These are phyloP conservation scores for Balakata baccata DNA, from an alignment of 345 rosid species.

Conservation along the genomic window DNA sequence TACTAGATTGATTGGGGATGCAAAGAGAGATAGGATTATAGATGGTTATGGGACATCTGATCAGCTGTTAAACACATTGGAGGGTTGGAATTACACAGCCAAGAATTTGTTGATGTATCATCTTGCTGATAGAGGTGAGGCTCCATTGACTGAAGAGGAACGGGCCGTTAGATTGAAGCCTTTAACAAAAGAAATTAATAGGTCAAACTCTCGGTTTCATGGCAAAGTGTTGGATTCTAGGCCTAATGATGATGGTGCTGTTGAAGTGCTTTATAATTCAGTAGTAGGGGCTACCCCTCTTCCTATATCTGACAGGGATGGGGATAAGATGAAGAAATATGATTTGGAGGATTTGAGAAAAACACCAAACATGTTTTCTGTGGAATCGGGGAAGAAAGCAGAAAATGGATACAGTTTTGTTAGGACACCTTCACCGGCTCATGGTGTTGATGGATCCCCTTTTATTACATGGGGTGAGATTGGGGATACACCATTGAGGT, in stretches of 20 bases:
- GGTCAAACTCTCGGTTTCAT: constrained; percentile 73
- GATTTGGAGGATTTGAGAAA: constrained; percentile 87
- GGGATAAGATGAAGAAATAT: constrained; percentile 74
- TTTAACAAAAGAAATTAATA: constrained; percentile 72
- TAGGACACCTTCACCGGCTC: constrained; percentile 91
- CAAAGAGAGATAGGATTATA: constrained; percentile 64
- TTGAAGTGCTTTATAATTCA: constrained; percentile 82
- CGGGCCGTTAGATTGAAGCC: constrained; percentile 55
- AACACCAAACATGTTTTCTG: constrained; percentile 74
- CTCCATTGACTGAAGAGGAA: constrained; percentile 73
- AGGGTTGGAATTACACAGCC: constrained; percentile 82
- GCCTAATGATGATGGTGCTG: constrained; percentile 68
- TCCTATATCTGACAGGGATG: constrained; percentile 57
- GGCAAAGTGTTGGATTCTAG: constrained; percentile 82
- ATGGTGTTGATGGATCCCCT: constrained; percentile 85
- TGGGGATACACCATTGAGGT: constrained; percentile 87
- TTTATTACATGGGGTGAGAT: constrained; percentile 99
- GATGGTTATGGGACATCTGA: constrained; percentile 95
- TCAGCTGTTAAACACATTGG: constrained; percentile 82
- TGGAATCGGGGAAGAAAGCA: constrained; percentile 67
- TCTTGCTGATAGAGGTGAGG: constrained; percentile 89
- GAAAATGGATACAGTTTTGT: constrained; percentile 89
- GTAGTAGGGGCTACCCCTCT: constrained; percentile 70
- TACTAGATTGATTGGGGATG: constrained; percentile 51
- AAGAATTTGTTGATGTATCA: constrained; percentile 96